A percentile compares a stretch with the other conserved stretches of the same genome.
Conservation (phyloP, 1,284 basidiomycete species). For the Ustilago cynodontis region DNA sequence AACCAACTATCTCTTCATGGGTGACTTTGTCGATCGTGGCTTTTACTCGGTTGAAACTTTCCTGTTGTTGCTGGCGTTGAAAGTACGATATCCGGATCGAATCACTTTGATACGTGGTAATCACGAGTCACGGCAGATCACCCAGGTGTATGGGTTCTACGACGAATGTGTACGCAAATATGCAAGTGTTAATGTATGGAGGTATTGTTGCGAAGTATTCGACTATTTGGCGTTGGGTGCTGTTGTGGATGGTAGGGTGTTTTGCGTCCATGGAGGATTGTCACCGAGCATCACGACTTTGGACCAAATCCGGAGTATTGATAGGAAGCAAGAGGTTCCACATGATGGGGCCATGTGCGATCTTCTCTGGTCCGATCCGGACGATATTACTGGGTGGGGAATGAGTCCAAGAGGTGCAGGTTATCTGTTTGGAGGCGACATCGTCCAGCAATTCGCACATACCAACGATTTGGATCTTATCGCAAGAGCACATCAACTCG, state of each 20-base stretch:
- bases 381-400: constrained; percentile 78
- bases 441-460: constrained; percentile 89
- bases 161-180: constrained; percentile 98
- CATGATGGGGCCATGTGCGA: constrained; percentile 99
- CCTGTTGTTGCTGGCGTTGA: constrained; percentile 90
- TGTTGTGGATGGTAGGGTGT: constrained; percentile 93
- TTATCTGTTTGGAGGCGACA: constrained; percentile 92
- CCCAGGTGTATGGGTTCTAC: constrained; percentile 97
- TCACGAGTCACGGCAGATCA: constrained; percentile 97
- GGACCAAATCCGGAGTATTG: constrained; percentile 85
- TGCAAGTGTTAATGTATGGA: constrained; percentile 93
- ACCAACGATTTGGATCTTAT: constrained; percentile 93
- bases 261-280: constrained; percentile 91
- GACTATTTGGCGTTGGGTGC: constrained; percentile 95
- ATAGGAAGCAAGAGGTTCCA: constrained; percentile 98
- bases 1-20: constrained; percentile 99
- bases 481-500: constrained; percentile 95
- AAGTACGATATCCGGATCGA: constrained; percentile 96
- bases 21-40: constrained; percentile 76
- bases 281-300: constrained; percentile 72
- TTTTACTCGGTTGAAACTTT: constrained; percentile 99
- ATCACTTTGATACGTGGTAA: constrained; percentile 98
- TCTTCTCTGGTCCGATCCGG: constrained; percentile 97
- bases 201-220: constrained; percentile 98
- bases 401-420: constrained; percentile 96